A percentile compares a stretch with the other conserved stretches of the same genome.
Conservation (phyloP, 805 yeast genomes). For the Nakazawaea pomicola region DNA sequence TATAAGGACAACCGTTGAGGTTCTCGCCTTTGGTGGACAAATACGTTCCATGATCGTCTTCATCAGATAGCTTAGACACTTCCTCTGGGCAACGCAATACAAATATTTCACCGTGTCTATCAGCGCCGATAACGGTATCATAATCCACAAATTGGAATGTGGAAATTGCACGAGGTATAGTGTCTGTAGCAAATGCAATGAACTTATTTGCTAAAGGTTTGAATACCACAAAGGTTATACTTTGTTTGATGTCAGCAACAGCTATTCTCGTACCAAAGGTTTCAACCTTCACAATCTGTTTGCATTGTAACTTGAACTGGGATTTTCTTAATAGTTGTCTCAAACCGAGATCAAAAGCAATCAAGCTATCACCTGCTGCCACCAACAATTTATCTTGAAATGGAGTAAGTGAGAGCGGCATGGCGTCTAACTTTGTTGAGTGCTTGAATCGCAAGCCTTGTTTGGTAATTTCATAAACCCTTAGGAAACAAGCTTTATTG, state of each 20-base stretch:
- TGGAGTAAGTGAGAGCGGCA: slow-evolving; percentile 41
- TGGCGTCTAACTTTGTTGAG: slow-evolving; percentile 47
- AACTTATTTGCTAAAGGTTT: slow-evolving; percentile 46
- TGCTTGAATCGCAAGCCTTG: slow-evolving; percentile 48
- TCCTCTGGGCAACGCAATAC: slow-evolving; percentile 57
- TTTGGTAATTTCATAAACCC: slow-evolving; percentile 30
- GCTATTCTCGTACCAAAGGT: slow-evolving; percentile 56
- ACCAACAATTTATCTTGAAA: slow-evolving; percentile 61
- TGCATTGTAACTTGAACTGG: slow-evolving; percentile 36
- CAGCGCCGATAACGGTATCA: slow-evolving; percentile 78
- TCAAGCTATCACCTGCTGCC: slow-evolving; percentile 47
- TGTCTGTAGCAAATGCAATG: slow-evolving; percentile 65
- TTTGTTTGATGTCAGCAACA: slow-evolving; percentile 67
- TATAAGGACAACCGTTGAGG: slow-evolving; percentile 48
- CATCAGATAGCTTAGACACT: slow-evolving; percentile 42
- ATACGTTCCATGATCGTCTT: slow-evolving; percentile 40
- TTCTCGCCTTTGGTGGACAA: slow-evolving; percentile 24
- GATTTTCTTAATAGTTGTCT: slow-evolving; percentile 74
- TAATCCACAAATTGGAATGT: slow-evolving; percentile 58
- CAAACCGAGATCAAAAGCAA: slow-evolving; percentile 69
- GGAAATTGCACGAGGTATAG: slow-evolving; percentile 62
- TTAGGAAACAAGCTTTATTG: slow-evolving; percentile 24
- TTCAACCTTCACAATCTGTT: slow-evolving; percentile 48
- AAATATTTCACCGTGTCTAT: slow-evolving; percentile 78
- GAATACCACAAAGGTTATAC: slow-evolving; percentile 54